Conservation (phyloP, 768 basidiomycete species). For the Leccinum longicurvipes region DNA sequence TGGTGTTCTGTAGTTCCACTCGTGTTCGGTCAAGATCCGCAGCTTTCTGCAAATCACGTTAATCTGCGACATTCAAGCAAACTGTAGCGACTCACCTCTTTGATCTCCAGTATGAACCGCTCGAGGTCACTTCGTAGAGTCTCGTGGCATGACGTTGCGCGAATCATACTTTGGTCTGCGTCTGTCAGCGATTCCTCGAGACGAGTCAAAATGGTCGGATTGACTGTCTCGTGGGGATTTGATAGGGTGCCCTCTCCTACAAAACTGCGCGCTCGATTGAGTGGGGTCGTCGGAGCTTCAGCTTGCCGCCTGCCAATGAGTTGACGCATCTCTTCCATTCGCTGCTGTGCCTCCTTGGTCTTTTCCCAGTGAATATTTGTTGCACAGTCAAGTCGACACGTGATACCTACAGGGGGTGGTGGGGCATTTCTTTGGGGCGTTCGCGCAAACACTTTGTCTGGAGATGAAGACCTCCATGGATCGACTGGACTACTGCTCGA, state of each 20-base stretch:
- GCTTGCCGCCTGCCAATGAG: slow-evolving; percentile 61
- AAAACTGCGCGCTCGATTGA: slow-evolving; percentile 42
- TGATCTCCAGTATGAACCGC: slow-evolving; percentile 47
- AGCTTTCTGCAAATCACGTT: slow-evolving; percentile 43
- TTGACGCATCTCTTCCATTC: slow-evolving; percentile 81
- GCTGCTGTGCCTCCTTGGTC: slow-evolving; percentile 73
- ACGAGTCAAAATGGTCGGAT: slow-evolving; percentile 11
- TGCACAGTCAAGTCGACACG: slow-evolving; percentile 1
- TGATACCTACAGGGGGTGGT: slow-evolving; percentile 40
- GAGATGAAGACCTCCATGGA: slow-evolving; percentile 51
- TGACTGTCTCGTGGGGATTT: slow-evolving; percentile 18
- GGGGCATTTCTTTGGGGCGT: slow-evolving; percentile 42
- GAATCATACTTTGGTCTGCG: slow-evolving; percentile 53
- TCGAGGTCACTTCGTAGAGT: slow-evolving; percentile 50
- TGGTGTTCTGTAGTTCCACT: slow-evolving; percentile 64
- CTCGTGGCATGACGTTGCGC: slow-evolving; percentile 53
- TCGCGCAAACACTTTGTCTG: slow-evolving; percentile 48
- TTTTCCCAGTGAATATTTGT: slow-evolving; percentile 36
- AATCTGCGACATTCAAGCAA: neutral
- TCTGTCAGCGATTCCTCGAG: slow-evolving; percentile 55
- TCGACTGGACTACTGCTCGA: slow-evolving; percentile 24
- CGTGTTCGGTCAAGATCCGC: slow-evolving; percentile 60
- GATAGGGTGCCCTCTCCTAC: slow-evolving; percentile 16
- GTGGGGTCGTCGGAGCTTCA: slow-evolving; percentile 43
- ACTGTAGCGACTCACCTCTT: slow-evolving; percentile 45